Evolutionary conservation across 1,284 basidiomycete species (phyloP).

Genomic region (Violaceomyces palustris): DNA sequence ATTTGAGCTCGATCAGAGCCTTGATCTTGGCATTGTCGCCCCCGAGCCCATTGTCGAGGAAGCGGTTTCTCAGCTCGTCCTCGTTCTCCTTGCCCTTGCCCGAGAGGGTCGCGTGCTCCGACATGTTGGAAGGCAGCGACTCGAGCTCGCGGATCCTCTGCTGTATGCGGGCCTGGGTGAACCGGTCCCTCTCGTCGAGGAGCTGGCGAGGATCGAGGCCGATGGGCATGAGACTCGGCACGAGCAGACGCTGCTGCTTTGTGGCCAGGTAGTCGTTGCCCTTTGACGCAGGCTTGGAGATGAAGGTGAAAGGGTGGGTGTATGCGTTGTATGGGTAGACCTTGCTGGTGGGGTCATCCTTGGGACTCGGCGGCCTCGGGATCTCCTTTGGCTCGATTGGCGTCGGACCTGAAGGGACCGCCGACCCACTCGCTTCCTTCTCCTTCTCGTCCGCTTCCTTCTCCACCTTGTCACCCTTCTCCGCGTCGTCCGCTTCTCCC

Average conservation of each 20-base stretch:
- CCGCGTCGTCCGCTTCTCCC: slow-evolving; percentile 62
- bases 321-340: slow-evolving; percentile 97
- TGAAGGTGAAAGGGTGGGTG: slow-evolving; percentile 69
- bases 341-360: slow-evolving; percentile 69
- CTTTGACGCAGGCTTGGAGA: slow-evolving; percentile 46
- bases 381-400: too few species aligned
- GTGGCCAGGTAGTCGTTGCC: slow-evolving; percentile 56
- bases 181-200: slow-evolving; percentile 84
- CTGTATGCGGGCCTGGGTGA: slow-evolving; percentile 79
- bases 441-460: slow-evolving; percentile 8
- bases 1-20: slow-evolving; percentile 89
- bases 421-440: too few species aligned
- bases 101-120: slow-evolving; percentile 39
- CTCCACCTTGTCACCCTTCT: slow-evolving; percentile 40
- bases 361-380: slow-evolving; percentile 28
- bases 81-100: slow-evolving; percentile 29
- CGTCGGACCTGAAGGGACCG: too few species aligned
- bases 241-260: slow-evolving; percentile 71
- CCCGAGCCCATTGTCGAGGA: slow-evolving; percentile 42
- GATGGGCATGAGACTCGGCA: slow-evolving; percentile 84
- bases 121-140: slow-evolving; percentile 70
- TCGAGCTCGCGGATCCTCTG: slow-evolving; percentile 88
- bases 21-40: slow-evolving; percentile 67
- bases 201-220: slow-evolving; percentile 89
- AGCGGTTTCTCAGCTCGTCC: slow-evolving; percentile 9